Evolutionary conservation across 2,329 filamentous ascomycete species (phyloP).

Genomic region (Penicillium sp.): DNA sequence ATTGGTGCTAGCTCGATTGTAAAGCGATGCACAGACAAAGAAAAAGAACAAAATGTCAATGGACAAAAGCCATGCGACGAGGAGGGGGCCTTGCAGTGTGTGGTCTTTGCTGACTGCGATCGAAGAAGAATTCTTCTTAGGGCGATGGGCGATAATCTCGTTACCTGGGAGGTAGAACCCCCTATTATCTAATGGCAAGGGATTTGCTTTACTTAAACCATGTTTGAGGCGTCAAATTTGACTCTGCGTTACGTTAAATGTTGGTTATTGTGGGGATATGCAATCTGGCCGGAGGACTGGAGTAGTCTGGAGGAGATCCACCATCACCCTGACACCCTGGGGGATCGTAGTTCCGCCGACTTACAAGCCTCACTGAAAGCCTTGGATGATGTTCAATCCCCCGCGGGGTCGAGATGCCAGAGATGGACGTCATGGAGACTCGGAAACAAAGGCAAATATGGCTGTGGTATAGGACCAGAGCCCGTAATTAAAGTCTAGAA

Average conservation of each 20-base stretch:
- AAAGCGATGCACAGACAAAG: background rate
- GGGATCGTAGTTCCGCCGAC: background rate
- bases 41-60: background rate
- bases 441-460: background rate
- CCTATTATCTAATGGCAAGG: background rate
- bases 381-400: background rate
- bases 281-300: background rate
- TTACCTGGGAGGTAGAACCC: background rate
- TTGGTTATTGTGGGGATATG: background rate
- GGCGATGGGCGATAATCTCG: background rate
- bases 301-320: background rate
- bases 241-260: slow-evolving; percentile 3
- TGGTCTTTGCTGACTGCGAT: background rate
- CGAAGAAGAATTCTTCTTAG: background rate
- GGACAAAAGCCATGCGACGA: background rate
- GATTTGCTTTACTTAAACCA: background rate
- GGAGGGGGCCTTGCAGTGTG: background rate
- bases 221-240: background rate
- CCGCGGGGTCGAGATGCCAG: background rate
- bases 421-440: background rate
- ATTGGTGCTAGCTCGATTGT: background rate
- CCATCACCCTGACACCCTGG: background rate
- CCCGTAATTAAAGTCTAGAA: background rate
- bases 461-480: background rate
- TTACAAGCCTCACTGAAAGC: background rate